Base-by-base conservation (phyloP, 129 eudicot species). In the Smallanthus sonchifolius region DNA sequence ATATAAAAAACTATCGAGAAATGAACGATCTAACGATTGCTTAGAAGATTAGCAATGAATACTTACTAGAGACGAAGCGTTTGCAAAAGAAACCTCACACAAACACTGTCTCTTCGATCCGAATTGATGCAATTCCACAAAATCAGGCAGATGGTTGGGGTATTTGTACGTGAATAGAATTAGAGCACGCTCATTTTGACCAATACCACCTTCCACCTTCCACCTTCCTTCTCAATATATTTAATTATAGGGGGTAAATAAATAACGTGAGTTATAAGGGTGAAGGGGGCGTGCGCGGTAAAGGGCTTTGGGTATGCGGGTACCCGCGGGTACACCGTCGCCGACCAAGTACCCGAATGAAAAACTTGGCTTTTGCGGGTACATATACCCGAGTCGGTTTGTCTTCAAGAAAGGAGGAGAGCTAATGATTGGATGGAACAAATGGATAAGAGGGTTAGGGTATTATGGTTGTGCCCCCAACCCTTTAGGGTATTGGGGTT, bases 141-240 rank as follows among this genome's bases (percentile, higher is more conserved):
- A 2, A 32, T 20, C 9, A 34, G 40, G 43, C 2, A 6, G 40
- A 34, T 14, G 40, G 67, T 11, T 30, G 65, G n/a, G 57, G 34
- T 56, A 56, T 59, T 10, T 11, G 67, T 60, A 60, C 9, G 10
- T 34, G 43, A 34, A 34, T 59, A 57, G n/a, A 5, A 7, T 0
- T 34, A 20, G 5, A 61, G 67, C 67, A 61, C 67, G 67, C 67
- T 61, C 13, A 61, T 32, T 61, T 61, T 61, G 67, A 61, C 67
- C 67, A 34, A 61, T 9, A 7, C 10, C 42, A 6, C 34, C 11
- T 61, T 35, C 43, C 42, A 6, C 34, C 11, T 61, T 35, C 43
- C 67, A 61, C 42, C 24, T 13, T 36, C 43, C 16, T 61, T 61
- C 20, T 20, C 2, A 61, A 61, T 56, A 34, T 54, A 49, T 54